Evolutionary conservation across 2,329 filamentous ascomycete genomes (phyloP), one percentile per base, ranked within the genome.

Genomic region (Gnomoniopsis sp.): DNA sequence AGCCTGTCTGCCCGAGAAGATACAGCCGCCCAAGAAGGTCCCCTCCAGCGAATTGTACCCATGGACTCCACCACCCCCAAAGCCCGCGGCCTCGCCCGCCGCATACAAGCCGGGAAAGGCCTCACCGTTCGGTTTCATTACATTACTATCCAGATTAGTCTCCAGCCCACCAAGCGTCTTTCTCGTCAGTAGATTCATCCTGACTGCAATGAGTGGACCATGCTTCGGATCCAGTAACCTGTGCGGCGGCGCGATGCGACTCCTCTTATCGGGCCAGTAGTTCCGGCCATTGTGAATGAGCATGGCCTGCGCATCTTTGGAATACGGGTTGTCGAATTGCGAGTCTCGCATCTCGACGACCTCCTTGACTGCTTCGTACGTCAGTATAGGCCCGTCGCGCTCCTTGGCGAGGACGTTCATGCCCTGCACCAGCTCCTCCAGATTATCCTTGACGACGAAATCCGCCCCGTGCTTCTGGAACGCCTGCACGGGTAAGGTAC

Each of bases 251-350:
- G 82, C 80, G 6, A 86, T 73, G 8, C 84, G 78, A 57, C 74
- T 77, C 6, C 74, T 68, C 55, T 70, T 73, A 64, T 87, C 84
- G 2, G 80, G 74, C 77, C 79, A 83, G 73, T 84, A 86, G 26
- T 72, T 71, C 33, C 82, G 75, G 0, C 78, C 79, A 65, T 85
- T 86, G 62, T 78, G 72, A 61, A 86, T 81, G 49, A 86, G 76
- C 84, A 87, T 86, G 34, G 80, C 77, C 69, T 87, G 84, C 1
- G 81, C 79, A 60, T 87, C 84, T 64, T 87, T 87, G 65, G 79
- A 79, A 69, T 78, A 87, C 1, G 71, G 61, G 64, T 86, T 86
- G 56, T 75, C 73, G 56, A 86, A 74, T 69, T 87, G 84, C 11
- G 71, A 72, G 65, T 87, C 84, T 55, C 84, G 79, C 1, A 75